Evolutionary conservation across 1,284 basidiomycete genomes (phyloP), one percentile per base, ranked within the genome.

Genomic region (Cryptococcus amylolentus): DNA sequence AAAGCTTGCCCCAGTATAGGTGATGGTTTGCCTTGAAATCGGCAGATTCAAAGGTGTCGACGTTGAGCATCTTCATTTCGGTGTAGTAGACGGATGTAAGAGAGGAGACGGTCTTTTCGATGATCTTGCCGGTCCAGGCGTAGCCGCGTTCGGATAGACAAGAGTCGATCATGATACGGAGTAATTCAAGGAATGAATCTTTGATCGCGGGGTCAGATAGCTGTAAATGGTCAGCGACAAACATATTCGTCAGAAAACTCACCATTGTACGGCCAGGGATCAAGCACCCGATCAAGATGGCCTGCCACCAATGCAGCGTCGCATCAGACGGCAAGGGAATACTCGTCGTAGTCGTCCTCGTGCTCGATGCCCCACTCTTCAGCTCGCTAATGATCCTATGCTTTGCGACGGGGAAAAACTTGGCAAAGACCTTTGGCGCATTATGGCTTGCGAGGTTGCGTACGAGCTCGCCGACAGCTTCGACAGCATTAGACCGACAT

Each of bases 71-170:
- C 18, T 88, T 84, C 64, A 86, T 86, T 62, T 95, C 90, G 55
- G 83, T 70, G 14, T 91, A 88, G 73, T 96, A 97, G 42, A 89
- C 82, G 2, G 86, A 83, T 2, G 85, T 85, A 41, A 96, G 75
- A 0, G 89, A 88, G 65, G 86, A 83, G 54, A 98, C 76, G 14
- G 92, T 80, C 50, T 90, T 85, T 45, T 88, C 86, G 49, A 97
- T 81, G 50, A 98, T 79, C 49, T 87, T 84, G 3, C 89, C 90
- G 2, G 87, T 86, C 56, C 88, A 86, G 27, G 84, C 86, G 76
- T 91, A 98, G 16, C 91, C 91, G 58, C 93, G 85, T 78, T 98
- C 95, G 62, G 86, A 88, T 78, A 88, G 88, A 39, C 91, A 89
- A 67, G 85, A 86, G 45, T 89, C 86, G 37, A 88, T 81, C 42